Conservation (phyloP, 345 rosid species). For the Moricandia moricandioides region DNA sequence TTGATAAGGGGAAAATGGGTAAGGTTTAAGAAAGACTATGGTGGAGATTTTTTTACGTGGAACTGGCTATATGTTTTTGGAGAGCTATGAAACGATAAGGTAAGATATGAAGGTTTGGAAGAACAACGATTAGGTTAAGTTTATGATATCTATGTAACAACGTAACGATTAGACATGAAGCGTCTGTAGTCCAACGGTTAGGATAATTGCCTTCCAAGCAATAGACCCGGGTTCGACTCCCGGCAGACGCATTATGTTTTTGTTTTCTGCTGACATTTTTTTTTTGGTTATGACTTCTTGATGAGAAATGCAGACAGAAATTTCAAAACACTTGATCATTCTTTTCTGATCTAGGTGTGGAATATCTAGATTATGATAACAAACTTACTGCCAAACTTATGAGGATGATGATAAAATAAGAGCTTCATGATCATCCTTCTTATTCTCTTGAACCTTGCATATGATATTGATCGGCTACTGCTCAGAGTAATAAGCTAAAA, state of each 20-base stretch:
- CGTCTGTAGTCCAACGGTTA: conserved; percentile 51
- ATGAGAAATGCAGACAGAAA: no score
- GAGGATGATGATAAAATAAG: background rate
- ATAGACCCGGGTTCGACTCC: conserved; percentile 93
- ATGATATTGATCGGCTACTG: background rate
- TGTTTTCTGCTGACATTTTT: no score
- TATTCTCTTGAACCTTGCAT: background rate
- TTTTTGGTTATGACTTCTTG: no score
- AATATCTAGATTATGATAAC: background rate
- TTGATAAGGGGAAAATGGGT: no score
- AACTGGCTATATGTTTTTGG: no score
- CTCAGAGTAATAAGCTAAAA: background rate
- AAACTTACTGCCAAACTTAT: background rate
- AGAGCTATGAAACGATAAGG: no score
- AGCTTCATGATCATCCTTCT: background rate
- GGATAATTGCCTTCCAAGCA: conserved; percentile 90
- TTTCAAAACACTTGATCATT: background rate
- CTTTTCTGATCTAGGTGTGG: background rate
- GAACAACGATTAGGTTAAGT: no score
- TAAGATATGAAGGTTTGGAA: no score
- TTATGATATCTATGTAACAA: no score
- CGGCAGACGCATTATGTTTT: conserved; percentile 58
- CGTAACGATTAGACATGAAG: background rate
- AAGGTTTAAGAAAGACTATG: no score
- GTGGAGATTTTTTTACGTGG: no score